Conservation (phyloP, 2,329 filamentous ascomycete genomes). For the Colletotrichum eleusines region DNA sequence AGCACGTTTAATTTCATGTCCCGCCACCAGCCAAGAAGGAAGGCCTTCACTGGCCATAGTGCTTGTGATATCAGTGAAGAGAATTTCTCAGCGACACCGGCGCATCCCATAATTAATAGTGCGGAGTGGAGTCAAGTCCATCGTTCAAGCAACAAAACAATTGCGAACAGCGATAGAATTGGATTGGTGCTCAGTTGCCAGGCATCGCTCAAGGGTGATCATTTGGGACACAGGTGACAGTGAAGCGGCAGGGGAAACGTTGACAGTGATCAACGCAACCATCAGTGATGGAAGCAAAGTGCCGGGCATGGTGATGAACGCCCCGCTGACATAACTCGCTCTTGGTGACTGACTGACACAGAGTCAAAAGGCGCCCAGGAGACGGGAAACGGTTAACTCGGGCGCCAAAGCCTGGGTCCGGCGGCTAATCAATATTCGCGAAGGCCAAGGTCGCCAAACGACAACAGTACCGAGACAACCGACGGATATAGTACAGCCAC, state of each 20-base stretch:
- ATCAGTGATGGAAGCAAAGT: not conserved
- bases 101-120: not conserved
- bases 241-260: not conserved
- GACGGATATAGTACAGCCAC: not conserved
- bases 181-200: not conserved
- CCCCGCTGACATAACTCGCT: not conserved
- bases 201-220: not conserved
- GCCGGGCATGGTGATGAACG: not conserved
- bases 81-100: not conserved
- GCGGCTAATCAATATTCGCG: not conserved
- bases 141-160: not conserved
- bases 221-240: not conserved
- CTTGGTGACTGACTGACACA: not conserved
- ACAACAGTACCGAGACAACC: conserved; percentile 23
- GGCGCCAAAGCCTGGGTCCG: not conserved
- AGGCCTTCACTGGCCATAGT: not conserved
- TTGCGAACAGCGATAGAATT: not conserved
- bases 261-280: not conserved
- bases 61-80: not conserved
- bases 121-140: not conserved
- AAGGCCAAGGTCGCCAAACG: conserved; percentile 9
- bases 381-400: too few species aligned
- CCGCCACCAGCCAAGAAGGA: not conserved
- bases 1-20: not conserved
- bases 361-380: too few species aligned